Base-by-base conservation (phyloP, 177 flowering plant species). In the Vitis hybrid region DNA sequence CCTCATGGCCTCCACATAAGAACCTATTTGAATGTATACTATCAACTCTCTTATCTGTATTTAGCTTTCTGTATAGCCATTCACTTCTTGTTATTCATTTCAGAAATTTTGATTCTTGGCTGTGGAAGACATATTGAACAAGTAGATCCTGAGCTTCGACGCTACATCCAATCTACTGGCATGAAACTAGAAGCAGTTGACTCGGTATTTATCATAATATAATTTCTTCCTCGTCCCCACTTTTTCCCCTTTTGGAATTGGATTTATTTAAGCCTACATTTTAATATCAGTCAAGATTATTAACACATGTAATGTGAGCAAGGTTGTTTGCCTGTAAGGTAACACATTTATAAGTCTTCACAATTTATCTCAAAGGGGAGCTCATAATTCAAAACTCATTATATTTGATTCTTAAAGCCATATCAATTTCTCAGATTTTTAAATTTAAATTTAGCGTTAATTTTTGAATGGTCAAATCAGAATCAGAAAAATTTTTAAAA, bases 161-260 rank as follows among this genome's bases (percentile, higher is more conserved):
- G 71, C 49, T 95, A 85, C 68, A 70, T 93, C 75, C 91, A 88
- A 24, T 95, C 99, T 10, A 84, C 87, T 55, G 99, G 98, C 79
- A 91, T 95, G 92, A 95, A 93, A 77, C 48, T 93, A 35, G 99
- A 93, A 83, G 92, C 83, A 4, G 56, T 95, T 76, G 99, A 95
- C 80, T 89, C 99, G 85, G 97, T 94, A 89, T 30, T 32, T 40
- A 49, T 65, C 13, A 6, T 54, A 32, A 2, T 1, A 13, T 24
- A 35, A 18, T 62, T 14, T 14, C 63, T 9, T 6, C 50, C 58
- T 56, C 5, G 15, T 11, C 9, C 7, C 16, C 16, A 6, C 35
- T 52, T 46, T 59, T 54, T 21, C 15, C 35, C 24, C 64, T 50
- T 66, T 49, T 64, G n/a, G 60, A 11, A 18, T 56, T 69, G 10